Conservation (phyloP, 768 basidiomycete species). For the Calocera cornea region DNA sequence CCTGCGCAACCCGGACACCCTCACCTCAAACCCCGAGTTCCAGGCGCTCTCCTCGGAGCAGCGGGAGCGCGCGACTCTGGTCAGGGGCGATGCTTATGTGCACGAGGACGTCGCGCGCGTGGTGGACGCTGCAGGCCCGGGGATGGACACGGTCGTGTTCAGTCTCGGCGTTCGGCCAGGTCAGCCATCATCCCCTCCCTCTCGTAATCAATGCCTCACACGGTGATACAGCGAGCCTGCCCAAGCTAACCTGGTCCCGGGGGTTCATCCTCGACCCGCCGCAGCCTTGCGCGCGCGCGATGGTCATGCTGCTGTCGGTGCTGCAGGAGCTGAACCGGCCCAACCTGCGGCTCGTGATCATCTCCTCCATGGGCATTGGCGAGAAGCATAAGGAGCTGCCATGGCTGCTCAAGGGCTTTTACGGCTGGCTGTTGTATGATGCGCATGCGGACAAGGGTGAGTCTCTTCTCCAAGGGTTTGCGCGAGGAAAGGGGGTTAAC, state of each 20-base stretch:
- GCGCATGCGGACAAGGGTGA: conserved; percentile 45
- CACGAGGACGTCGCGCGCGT: conserved; percentile 37
- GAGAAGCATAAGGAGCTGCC: conserved; percentile 35
- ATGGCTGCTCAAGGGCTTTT: conserved; percentile 32
- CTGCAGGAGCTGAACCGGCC: conserved; percentile 16
- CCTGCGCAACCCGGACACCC: conserved; percentile 36
- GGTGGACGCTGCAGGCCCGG: conserved; percentile 35
- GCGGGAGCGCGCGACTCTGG: conserved; percentile 32
- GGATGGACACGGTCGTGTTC: conserved; percentile 45
- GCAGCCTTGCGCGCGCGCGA: conserved; percentile 44
- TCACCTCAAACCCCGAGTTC: conserved; percentile 29
- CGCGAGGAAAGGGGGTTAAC: neutral
- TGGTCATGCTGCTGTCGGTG: conserved; percentile 37
- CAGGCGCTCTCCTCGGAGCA: neutral
- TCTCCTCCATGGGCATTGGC: conserved; percentile 44
- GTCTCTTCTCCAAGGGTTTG: neutral
- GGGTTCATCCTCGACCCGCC: conserved; percentile 38
- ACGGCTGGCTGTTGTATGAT: conserved; percentile 30
- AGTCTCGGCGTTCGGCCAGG: conserved; percentile 38
- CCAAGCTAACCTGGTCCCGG: conserved; percentile 33
- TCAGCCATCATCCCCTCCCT: neutral
- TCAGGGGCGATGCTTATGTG: conserved; percentile 49
- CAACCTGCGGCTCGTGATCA: conserved; percentile 37
- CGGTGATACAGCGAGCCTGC: conserved; percentile 31
- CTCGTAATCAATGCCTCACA: neutral